These are phyloP conservation scores for Phytophthora meadii DNA, from an alignment of 352 stramenopile genomes.

Conservation along the genomic window DNA sequence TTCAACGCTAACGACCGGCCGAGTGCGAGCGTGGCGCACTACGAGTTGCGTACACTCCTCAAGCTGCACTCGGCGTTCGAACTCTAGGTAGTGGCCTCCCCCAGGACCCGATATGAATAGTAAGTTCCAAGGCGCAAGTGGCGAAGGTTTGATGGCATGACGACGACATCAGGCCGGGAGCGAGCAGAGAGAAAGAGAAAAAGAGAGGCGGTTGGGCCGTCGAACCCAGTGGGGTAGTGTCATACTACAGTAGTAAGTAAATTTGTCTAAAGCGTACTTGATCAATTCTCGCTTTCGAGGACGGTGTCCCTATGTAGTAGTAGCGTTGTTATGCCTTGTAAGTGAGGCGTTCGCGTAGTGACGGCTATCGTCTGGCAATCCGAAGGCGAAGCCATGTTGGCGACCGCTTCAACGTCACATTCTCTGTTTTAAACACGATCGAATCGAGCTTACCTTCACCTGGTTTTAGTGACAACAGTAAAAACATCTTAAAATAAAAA, in stretches of 20 bases:
- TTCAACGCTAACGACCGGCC: slow-evolving; percentile 69
- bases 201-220: slow-evolving; percentile 1
- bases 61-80: slow-evolving; percentile 69
- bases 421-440: background rate
- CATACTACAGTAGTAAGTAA: slow-evolving; percentile 22
- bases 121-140: slow-evolving; percentile 29
- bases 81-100: slow-evolving; percentile 39
- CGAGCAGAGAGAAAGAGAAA: slow-evolving; percentile 11
- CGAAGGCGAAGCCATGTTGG: slow-evolving; percentile 15
- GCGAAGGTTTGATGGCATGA: slow-evolving; percentile 1
- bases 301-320: too few species aligned
- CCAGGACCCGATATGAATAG: slow-evolving; percentile 38
- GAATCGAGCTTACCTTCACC: slow-evolving; percentile 6
- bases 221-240: slow-evolving; percentile 33
- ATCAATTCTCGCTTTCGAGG: slow-evolving; percentile 8
- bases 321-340: background rate
- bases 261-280: slow-evolving; percentile 32
- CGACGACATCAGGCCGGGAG: background rate
- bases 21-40: slow-evolving; percentile 77
- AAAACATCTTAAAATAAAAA: background rate
- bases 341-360: background rate
- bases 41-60: slow-evolving; percentile 77
- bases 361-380: background rate
- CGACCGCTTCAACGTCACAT: background rate
- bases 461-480: background rate